phyloP scores from a whole-genome alignment of 2,329 filamentous ascomycete species.

The Scorias spongiosa region DNA sequence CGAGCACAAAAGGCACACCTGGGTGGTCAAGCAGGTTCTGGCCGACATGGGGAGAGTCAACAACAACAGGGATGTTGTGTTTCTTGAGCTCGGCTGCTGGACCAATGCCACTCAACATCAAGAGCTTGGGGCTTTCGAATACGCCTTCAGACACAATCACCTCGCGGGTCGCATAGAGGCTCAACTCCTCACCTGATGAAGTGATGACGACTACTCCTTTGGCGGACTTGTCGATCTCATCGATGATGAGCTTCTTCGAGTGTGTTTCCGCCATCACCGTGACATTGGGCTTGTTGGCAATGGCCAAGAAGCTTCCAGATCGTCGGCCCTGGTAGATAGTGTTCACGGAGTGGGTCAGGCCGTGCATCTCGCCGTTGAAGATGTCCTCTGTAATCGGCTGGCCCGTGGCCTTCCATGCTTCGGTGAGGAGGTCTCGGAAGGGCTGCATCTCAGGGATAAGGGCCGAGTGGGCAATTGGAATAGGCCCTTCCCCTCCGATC shows the following conservation, averaged over 20 bases:
- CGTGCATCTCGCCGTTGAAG: not conserved
- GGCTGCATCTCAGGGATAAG: slow-evolving; percentile 3
- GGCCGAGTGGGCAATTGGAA: not conserved
- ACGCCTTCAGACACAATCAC: slow-evolving; percentile 35
- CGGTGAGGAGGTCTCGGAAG: slow-evolving; percentile 6
- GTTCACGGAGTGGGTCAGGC: not conserved
- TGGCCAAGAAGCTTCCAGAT: not conserved
- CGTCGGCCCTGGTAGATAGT: not conserved
- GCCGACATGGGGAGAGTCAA: slow-evolving; percentile 14
- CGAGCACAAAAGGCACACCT: not conserved
- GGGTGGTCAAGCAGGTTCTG: slow-evolving; percentile 8
- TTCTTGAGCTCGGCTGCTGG: slow-evolving; percentile 8
- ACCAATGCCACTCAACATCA: slow-evolving; percentile 27
- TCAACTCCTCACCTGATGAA: slow-evolving; percentile 6
- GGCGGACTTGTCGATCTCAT: slow-evolving; percentile 1
- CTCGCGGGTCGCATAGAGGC: slow-evolving; percentile 23
- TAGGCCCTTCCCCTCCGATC: not conserved
- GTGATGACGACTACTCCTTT: not conserved
- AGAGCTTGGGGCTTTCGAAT: slow-evolving; percentile 22
- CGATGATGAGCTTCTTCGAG: slow-evolving; percentile 1
- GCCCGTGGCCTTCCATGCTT: slow-evolving; percentile 9
- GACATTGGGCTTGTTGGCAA: not conserved
- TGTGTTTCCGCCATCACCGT: not conserved
- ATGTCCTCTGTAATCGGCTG: not conserved
- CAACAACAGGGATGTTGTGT: slow-evolving; percentile 12